Evolutionary conservation across 768 basidiomycete genomes (phyloP).

Genomic region (Amanita rubescens): DNA sequence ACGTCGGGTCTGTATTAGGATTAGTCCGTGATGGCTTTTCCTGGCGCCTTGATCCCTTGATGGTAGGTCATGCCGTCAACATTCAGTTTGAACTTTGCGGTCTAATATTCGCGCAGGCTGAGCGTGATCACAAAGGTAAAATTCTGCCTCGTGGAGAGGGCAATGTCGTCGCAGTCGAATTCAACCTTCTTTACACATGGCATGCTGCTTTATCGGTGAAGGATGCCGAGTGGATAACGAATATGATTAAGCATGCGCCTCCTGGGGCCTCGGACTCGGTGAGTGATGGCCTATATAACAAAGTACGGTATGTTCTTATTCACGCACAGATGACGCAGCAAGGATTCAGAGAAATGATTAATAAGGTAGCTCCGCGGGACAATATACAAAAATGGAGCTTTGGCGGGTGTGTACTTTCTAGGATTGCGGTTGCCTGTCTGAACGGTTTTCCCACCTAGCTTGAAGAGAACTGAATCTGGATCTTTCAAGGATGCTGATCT

Average conservation of each 20-base stretch:
- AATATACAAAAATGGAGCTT: slow-evolving; percentile 50
- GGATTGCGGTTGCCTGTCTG: background rate
- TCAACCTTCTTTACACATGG: slow-evolving; percentile 62
- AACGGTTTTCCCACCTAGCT: slow-evolving; percentile 21
- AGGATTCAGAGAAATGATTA: background rate
- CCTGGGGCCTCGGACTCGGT: slow-evolving; percentile 34
- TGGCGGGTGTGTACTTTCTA: slow-evolving; percentile 25
- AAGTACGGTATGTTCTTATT: background rate
- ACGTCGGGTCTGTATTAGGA: slow-evolving; percentile 68
- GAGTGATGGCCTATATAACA: slow-evolving; percentile 1
- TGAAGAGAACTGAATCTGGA: slow-evolving; percentile 44
- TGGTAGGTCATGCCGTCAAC: slow-evolving; percentile 27
- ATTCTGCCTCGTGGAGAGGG: slow-evolving; percentile 61
- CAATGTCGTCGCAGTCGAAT: slow-evolving; percentile 72
- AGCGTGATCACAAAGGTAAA: slow-evolving; percentile 43
- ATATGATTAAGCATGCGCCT: slow-evolving; percentile 38
- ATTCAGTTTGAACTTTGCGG: background rate
- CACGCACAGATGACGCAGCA: background rate
- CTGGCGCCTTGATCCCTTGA: slow-evolving; percentile 67
- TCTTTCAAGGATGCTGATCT: slow-evolving; percentile 58
- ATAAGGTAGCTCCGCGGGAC: slow-evolving; percentile 12
- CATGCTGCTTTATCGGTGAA: slow-evolving; percentile 51
- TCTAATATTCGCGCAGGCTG: slow-evolving; percentile 27
- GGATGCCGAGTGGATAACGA: slow-evolving; percentile 51
- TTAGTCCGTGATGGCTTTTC: slow-evolving; percentile 52